Base-by-base conservation (phyloP, 768 basidiomycete genomes). In the Kwoniella pini region DNA sequence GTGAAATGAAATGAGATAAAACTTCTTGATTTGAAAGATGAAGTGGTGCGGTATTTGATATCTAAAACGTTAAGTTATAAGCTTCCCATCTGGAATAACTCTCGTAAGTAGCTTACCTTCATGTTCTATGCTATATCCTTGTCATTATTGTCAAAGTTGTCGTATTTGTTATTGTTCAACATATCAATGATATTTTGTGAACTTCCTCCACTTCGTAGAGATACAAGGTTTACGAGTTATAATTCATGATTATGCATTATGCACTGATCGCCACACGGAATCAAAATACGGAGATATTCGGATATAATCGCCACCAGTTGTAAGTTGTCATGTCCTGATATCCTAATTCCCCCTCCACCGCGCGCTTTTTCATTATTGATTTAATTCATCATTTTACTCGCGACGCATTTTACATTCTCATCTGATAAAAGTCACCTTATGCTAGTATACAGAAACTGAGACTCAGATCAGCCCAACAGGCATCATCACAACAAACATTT, bases 21-120 rank as follows among this genome's bases (percentile, higher is more conserved):
- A 96, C 92, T 77, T 97, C 94, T 69, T 82, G 85, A 79, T 96
- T 95, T 30, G 91, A 88, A 15, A 97, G 84, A 54, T 95, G 85
- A 2, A n/a, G 90, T 86, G 15, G 88, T 81, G 52, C 88, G 84
- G 11, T 86, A 72, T 62, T 88, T 85, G 58, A 90, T 62, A 75
- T 59, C 74, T 75, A 43, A 5, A 31, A 6, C 0, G 19, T 7
- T 24, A 21, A 13, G 17, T 24, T n/a, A n/a, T 24, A 44, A 9
- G 7, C 43, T 44, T 49, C 33, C 31, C n/a, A 17, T 10, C 39
- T 5, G 21, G 7, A 15, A 36, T 36, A 38, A 39, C 5, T 44
- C 9, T n/a, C n/a, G n/a, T n/a, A n/a, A n/a, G 15, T 36, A 12
- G 30, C 58, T 54, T 26, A 61, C 59, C 59, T 61, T 61, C 59